Evolutionary conservation across 2,329 filamentous ascomycete genomes (phyloP).

Genomic region (Cryphonectria carpinicola): DNA sequence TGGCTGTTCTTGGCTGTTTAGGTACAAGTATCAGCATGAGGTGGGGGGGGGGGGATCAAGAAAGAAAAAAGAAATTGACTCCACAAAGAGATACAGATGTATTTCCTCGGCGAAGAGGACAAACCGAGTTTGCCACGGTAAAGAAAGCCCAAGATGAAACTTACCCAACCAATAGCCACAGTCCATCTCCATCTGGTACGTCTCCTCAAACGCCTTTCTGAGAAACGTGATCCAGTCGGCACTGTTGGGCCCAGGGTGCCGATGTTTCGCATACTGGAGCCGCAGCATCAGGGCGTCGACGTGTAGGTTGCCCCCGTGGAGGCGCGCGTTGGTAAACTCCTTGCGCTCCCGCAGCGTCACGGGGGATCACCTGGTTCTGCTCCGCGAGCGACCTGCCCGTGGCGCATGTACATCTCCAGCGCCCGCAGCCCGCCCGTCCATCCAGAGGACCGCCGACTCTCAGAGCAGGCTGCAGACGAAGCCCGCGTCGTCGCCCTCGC

Average conservation of each 20-base stretch:
- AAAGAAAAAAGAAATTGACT: too few species aligned
- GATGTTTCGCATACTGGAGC: neutral
- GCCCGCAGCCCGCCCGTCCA: neutral
- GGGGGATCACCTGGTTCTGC: neutral
- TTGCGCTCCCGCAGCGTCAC: neutral
- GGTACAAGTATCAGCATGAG: too few species aligned
- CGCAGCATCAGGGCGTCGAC: neutral
- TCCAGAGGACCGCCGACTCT: neutral
- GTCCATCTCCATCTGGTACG: neutral
- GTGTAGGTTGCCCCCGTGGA: neutral
- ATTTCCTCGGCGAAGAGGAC: too few species aligned
- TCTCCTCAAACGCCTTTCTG: neutral
- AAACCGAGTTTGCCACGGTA: too few species aligned
- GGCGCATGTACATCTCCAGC: neutral
- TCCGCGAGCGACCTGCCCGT: neutral
- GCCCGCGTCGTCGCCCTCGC: neutral
- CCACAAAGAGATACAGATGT: too few species aligned
- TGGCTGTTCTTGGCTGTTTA: neutral
- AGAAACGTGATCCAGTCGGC: neutral
- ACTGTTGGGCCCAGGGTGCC: neutral
- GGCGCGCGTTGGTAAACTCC: neutral
- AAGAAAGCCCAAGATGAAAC: neutral
- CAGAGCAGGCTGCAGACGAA: neutral
- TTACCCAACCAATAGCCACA: neutral
- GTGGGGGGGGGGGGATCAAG: too few species aligned